Conservation (phyloP, 371 early-diverging fungal species). For the Rhizomucor pusillus region DNA sequence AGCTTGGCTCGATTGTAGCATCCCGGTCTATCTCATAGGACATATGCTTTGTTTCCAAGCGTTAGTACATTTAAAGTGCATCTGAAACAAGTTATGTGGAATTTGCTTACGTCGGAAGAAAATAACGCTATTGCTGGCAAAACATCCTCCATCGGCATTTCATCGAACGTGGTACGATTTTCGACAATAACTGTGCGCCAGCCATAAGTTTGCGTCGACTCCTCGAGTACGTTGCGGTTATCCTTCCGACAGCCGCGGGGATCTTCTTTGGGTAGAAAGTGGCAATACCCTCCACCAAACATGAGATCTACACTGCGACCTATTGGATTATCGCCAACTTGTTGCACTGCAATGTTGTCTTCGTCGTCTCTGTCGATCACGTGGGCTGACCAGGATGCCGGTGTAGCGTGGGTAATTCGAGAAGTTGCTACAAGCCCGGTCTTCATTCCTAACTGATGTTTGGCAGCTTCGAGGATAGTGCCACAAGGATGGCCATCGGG, state of each 20-base stretch:
- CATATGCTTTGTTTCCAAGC: conserved; percentile 65
- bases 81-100: not conserved
- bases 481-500: conserved; percentile 72
- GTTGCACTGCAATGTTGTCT: conserved; percentile 78
- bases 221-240: conserved; percentile 57
- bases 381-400: conserved; percentile 77
- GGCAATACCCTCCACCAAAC: conserved; percentile 89
- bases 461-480: conserved; percentile 90
- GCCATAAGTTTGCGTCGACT: conserved; percentile 51
- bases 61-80: not conserved
- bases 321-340: conserved; percentile 80
- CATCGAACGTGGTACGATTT: conserved; percentile 60
- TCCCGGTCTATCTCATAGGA: conserved; percentile 86
- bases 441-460: conserved; percentile 57
- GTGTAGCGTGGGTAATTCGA: conserved; percentile 88
- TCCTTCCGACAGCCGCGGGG: conserved; percentile 70
- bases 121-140: conserved; percentile 84
- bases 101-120: conserved; percentile 45
- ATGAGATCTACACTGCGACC: conserved; percentile 78
- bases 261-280: conserved; percentile 66
- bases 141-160: conserved; percentile 19
- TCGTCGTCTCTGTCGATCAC: conserved; percentile 72
- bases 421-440: conserved; percentile 91
- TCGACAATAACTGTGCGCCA: conserved; percentile 63
- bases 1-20: conserved; percentile 65